A percentile compares a stretch with the other conserved stretches of the same genome.
These are phyloP conservation scores for Lagenaria siceraria DNA, from an alignment of 306 rosid genomes.

Conservation along the genomic window DNA sequence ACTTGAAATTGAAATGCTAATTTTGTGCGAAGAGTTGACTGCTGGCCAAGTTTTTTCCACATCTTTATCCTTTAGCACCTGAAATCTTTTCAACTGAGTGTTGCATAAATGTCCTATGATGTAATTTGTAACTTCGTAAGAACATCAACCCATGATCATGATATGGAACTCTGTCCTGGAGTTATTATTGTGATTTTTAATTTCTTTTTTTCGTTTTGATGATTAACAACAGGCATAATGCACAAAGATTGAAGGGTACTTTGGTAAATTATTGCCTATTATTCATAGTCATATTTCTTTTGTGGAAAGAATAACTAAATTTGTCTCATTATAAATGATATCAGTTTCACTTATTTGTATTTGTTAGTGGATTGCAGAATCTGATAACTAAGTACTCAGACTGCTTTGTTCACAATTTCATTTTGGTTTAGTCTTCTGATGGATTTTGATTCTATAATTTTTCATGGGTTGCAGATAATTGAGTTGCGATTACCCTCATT, in stretches of 20 bases:
- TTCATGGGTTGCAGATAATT: constrained; percentile 44
- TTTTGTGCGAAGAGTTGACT: neutral
- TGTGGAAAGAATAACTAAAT: neutral
- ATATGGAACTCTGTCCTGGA: neutral
- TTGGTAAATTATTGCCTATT: neutral
- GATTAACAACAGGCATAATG: neutral
- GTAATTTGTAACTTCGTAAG: neutral
- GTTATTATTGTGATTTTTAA: neutral
- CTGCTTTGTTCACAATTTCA: neutral
- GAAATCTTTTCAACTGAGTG: neutral
- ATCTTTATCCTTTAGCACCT: neutral
- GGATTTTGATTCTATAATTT: neutral
- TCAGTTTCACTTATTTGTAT: neutral
- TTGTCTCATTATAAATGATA: neutral
- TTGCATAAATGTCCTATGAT: neutral
- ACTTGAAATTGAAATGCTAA: neutral
- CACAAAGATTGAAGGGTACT: neutral
- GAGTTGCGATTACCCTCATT: constrained; percentile 80
- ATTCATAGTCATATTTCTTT: neutral
- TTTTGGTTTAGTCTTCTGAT: neutral
- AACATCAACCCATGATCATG: neutral
- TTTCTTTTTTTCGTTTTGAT: neutral
- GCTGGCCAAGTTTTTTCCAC: neutral
- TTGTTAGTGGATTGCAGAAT: neutral
- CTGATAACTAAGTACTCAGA: neutral